Base-by-base conservation (phyloP, 1,139 yeast genomes). In the Pneumocystis sp. region DNA sequence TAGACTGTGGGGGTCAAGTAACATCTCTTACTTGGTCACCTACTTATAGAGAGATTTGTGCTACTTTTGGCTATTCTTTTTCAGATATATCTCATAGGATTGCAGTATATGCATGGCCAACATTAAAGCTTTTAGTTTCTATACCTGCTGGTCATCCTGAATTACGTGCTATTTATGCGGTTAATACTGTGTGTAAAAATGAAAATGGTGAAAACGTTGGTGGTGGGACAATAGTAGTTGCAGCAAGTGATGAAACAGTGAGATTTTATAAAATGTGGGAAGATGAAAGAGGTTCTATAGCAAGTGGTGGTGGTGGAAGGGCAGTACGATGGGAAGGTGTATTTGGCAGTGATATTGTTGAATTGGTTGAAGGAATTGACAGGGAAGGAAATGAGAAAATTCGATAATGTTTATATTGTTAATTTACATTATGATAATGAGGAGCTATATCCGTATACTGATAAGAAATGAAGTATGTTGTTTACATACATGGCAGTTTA, bases 1-100 rank as follows among this genome's bases (percentile, higher is more conserved):
- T 79, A 61, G 76, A 79, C 64, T 85, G 95, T 0, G 79, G 80
- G 35, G 86, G 88, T 0, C 97, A 91, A 73, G 81, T 91, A 7
- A 89, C 96, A 0, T 82, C 93, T 0, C 74, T 91, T 39, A 77
- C 82, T 21, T 91, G 97, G 97, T 86, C 93, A 0, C 75, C 74
- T 40, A 79, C 79, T 63, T 78, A 79, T 66, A 82, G 81, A 68
- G 89, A 89, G 71, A 75, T 90, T 5, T 84, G 82, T 12, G 95
- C 86, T 0, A 87, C 96, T 0, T 89, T 85, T 76, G 97, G 97
- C 0, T 89, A 85, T 73, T 85, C 89, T 3, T 83, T 82, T 64
- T 72, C 76, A 1, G 79, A 76, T 2, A 76, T 77, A 21, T 82
- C 84, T 7, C 71, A 77, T 29, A 73, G 84, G 60, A 71, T 87